Conservation (phyloP, 2,329 filamentous ascomycete species). For the Xylariaceae sp. region DNA sequence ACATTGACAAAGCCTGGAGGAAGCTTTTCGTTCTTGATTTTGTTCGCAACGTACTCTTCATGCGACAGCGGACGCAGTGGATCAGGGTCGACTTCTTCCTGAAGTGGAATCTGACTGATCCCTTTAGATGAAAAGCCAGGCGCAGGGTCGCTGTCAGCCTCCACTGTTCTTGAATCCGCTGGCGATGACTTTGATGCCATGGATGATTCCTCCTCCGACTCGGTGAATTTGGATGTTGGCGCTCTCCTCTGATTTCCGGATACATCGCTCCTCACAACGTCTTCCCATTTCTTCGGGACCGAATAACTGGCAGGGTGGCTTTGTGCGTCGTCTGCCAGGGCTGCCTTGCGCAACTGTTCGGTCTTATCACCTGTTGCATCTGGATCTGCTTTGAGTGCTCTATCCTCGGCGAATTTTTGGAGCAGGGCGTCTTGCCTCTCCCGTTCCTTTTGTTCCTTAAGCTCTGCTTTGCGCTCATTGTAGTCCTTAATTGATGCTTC, state of each 20-base stretch:
- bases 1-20: constrained; percentile 49
- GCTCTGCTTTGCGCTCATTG: constrained; percentile 27
- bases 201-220: not conserved
- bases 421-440: constrained; percentile 19
- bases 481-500: constrained; percentile 27
- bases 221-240: constrained; percentile 5
- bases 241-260: constrained; percentile 17
- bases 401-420: not conserved
- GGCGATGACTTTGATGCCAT: too few species aligned
- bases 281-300: too few species aligned
- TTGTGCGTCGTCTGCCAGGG: too few species aligned
- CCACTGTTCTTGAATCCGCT: not conserved
- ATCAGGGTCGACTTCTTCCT: constrained; percentile 20
- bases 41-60: constrained; percentile 46
- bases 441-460: constrained; percentile 31
- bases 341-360: too few species aligned
- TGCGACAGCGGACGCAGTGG: constrained; percentile 45
- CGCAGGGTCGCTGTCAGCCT: constrained; percentile 13
- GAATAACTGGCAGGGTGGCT: too few species aligned
- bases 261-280: not conserved
- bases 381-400: too few species aligned
- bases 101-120: constrained; percentile 22
- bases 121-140: constrained; percentile 6
- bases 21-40: constrained; percentile 40
- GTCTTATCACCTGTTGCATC: too few species aligned